phyloP scores from a whole-genome alignment of 192 early-diverging fungal species.

The Allomyces macrogynus region DNA sequence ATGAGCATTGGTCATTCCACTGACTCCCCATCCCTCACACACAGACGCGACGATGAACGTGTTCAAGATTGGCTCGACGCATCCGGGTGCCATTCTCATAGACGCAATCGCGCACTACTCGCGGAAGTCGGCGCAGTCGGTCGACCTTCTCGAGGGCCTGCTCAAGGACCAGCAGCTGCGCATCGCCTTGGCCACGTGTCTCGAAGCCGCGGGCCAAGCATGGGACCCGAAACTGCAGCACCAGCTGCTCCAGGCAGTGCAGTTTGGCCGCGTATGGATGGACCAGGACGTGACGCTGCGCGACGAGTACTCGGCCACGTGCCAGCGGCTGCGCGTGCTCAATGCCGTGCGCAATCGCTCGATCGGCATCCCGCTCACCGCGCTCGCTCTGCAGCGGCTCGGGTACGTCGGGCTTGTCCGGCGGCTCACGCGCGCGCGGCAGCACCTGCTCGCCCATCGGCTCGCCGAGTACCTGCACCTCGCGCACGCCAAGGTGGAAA shows the following conservation, averaged over 20 bases:
- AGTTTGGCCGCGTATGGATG: conserved; percentile 82
- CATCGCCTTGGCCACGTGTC: conserved; percentile 73
- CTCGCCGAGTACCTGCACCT: no score
- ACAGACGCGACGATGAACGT: conserved; percentile 54
- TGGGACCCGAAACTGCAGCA: conserved; percentile 57
- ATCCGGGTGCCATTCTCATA: conserved; percentile 77
- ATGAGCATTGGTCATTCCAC: no score
- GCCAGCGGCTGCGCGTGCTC: conserved; percentile 61
- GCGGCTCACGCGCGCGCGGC: no score
- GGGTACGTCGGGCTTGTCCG: no score
- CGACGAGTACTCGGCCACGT: conserved; percentile 72
- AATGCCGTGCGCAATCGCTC: conserved; percentile 69
- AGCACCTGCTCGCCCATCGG: no score
- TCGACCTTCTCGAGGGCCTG: no score
- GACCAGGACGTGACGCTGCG: conserved; percentile 48
- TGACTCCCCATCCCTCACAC: conserved; percentile 1
- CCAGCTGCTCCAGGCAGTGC: conserved; percentile 57
- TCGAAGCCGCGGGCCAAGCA: conserved; percentile 83
- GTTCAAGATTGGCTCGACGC: conserved; percentile 88
- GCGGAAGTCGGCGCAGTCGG: no score
- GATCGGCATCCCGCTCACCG: conserved; percentile 74
- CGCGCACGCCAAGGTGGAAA: not conserved
- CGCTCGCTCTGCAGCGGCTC: no score
- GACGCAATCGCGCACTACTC: conserved; percentile 46
- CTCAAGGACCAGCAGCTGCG: conserved; percentile 24